Evolutionary conservation across 371 early-diverging fungal genomes (phyloP), one percentile per base, ranked within the genome.

Genomic region (Circinella minor): DNA sequence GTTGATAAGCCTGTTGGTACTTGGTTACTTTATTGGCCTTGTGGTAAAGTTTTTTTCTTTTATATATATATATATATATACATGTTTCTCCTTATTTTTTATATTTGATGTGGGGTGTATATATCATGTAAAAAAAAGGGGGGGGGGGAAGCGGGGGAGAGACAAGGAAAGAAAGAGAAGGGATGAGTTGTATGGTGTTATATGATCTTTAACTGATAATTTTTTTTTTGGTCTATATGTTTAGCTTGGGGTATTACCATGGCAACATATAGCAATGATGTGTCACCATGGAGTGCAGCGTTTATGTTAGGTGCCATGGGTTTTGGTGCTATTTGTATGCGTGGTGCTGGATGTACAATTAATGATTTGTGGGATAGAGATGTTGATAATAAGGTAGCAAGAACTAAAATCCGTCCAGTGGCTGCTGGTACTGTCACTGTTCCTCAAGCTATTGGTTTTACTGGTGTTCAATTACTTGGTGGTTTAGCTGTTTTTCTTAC

Each of bases 351-450:
- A 27, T 98, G 99, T 81, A 96, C 96, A 0, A 93, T 98, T 69
- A 98, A 98, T 77, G 99, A 98, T 75, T 80, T 98, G 72, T 97
- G 97, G 98, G 98, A 98, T 77, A 78, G 88, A 39, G 89, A 95
- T 66, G 87, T 95, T 55, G 98, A 98, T 77, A 87, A 87, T 61
- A 89, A 88, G 80, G 96, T 97, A 0, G 95, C 91, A 73, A 79
- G 98, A 20, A 98, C 98, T 4, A 87, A 88, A 57, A 80, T 83
- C 2, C 80, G 98, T 55, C 99, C 99, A 3, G 79, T 98, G 49
- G 96, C 98, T 0, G 84, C 94, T 4, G 96, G 96, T 0, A 77
- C 81, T 0, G 77, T 98, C 34, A 81, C 90, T 14, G 87, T 89
- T 1, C 78, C 72, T 6, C 86, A 91, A 71, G 98, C 96, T 0